phyloP scores from a whole-genome alignment of 352 stramenopile species.

The Phytophthora foliorum region DNA sequence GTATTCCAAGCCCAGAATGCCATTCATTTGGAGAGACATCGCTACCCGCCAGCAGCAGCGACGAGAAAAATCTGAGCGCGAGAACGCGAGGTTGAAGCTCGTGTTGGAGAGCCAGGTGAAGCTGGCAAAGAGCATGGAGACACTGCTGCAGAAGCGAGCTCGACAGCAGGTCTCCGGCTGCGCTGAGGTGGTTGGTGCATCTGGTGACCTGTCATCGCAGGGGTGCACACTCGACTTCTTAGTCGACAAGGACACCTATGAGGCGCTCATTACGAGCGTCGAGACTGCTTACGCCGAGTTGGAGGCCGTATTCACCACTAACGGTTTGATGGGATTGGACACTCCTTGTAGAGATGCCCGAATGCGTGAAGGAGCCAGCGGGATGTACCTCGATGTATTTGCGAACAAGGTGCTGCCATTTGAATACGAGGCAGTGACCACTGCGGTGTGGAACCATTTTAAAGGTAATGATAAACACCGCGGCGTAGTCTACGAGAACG shows the following conservation, averaged over 20 bases:
- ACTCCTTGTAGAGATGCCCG: slow-evolving; percentile 33
- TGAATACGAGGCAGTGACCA: slow-evolving; percentile 31
- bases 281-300: slow-evolving; percentile 44
- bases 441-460: slow-evolving; percentile 49
- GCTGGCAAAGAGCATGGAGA: slow-evolving; percentile 58
- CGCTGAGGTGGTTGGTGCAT: slow-evolving; percentile 29
- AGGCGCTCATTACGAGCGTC: slow-evolving; percentile 39
- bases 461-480: slow-evolving; percentile 43
- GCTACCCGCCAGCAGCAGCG: slow-evolving; percentile 54
- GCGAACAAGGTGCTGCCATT: slow-evolving; percentile 47
- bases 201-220: slow-evolving; percentile 25
- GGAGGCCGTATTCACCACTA: slow-evolving; percentile 38
- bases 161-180: slow-evolving; percentile 41
- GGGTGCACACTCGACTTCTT: slow-evolving; percentile 37
- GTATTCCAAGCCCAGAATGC: slow-evolving; percentile 12
- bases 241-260: slow-evolving; percentile 42
- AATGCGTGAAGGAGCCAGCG: slow-evolving; percentile 42
- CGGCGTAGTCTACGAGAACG: slow-evolving; percentile 44
- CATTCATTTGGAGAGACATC: slow-evolving; percentile 55
- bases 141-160: slow-evolving; percentile 52
- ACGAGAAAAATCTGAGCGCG: slow-evolving; percentile 50
- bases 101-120: slow-evolving; percentile 63
- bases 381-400: slow-evolving; percentile 49
- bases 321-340: slow-evolving; percentile 36
- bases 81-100: slow-evolving; percentile 61